A percentile compares a stretch with the other conserved stretches of the same genome.
Conservation (phyloP, 164 flowering plant species). For the Piper betle region DNA sequence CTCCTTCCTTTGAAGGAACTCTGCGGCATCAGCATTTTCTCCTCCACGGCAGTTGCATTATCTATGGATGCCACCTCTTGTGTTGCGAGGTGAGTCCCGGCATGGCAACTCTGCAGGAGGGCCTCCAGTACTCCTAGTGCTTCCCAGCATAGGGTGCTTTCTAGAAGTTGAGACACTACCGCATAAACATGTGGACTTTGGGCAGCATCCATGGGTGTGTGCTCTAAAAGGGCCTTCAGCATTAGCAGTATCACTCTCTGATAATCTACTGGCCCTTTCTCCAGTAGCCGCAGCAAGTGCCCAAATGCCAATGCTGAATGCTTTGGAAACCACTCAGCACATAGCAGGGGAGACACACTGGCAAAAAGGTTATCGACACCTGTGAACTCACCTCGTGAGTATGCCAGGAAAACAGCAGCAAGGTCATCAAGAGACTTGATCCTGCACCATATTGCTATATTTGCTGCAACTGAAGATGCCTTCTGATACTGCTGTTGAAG, state of each 20-base stretch:
- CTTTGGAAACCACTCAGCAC: slow-evolving; percentile 92
- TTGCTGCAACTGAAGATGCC: slow-evolving; percentile 77
- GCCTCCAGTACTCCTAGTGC: slow-evolving; percentile 94
- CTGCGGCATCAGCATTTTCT: slow-evolving; percentile 59
- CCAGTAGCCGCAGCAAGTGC: slow-evolving; percentile 70
- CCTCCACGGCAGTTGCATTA: slow-evolving; percentile 51
- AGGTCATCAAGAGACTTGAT: slow-evolving; percentile 74
- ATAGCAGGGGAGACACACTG: slow-evolving; percentile 72
- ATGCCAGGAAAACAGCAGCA: slow-evolving; percentile 61
- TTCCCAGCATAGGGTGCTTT: slow-evolving; percentile 95
- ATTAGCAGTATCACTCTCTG: slow-evolving; percentile 85
- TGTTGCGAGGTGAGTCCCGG: slow-evolving; percentile 33
- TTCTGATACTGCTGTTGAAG: slow-evolving; percentile 68
- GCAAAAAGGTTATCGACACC: slow-evolving; percentile 58
- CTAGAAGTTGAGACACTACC: slow-evolving; percentile 89
- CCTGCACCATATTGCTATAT: slow-evolving; percentile 74
- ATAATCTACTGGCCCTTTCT: slow-evolving; percentile 88
- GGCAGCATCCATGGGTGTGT: slow-evolving; percentile 91
- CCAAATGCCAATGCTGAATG: slow-evolving; percentile 96
- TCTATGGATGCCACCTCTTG: slow-evolving; percentile 47
- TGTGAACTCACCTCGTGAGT: slow-evolving; percentile 69
- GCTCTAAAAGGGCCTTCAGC: slow-evolving; percentile 96
- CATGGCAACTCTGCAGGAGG: slow-evolving; percentile 78
- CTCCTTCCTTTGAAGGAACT: slow-evolving; percentile 87
- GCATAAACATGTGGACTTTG: slow-evolving; percentile 98